A percentile compares a stretch with the other conserved stretches of the same genome.
Conservation (phyloP, 2,329 filamentous ascomycete genomes). For the Fonsecaea pugnacius region DNA sequence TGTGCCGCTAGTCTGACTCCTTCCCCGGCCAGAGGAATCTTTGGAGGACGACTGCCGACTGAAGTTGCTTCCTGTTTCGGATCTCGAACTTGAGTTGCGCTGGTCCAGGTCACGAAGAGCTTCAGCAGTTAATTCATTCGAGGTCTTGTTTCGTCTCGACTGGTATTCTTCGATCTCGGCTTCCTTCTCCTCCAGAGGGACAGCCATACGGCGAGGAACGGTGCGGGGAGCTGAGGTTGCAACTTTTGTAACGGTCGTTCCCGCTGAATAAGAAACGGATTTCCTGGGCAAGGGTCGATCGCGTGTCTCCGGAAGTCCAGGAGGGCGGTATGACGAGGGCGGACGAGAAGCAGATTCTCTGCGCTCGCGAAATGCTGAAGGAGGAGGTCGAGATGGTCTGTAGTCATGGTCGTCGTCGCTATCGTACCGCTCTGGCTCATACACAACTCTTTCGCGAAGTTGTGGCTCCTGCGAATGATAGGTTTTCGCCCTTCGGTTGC, state of each 20-base stretch:
- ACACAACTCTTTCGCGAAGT: slow-evolving; percentile 17
- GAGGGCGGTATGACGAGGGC: slow-evolving; percentile 30
- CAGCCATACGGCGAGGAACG: slow-evolving; percentile 19
- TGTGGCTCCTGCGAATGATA: slow-evolving; percentile 26
- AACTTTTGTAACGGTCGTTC: slow-evolving; percentile 21
- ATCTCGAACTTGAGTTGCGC: slow-evolving; percentile 29
- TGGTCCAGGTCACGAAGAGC: slow-evolving; percentile 33
- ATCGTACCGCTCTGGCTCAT: slow-evolving; percentile 24
- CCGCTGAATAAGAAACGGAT: slow-evolving; percentile 29
- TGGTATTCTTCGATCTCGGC: slow-evolving; percentile 33
- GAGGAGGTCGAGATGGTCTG: slow-evolving; percentile 21
- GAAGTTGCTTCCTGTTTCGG: slow-evolving; percentile 36
- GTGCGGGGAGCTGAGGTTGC: slow-evolving; percentile 17
- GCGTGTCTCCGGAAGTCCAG: slow-evolving; percentile 15
- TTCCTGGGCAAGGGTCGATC: slow-evolving; percentile 30
- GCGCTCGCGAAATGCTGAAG: slow-evolving; percentile 20
- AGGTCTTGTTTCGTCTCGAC: slow-evolving; percentile 26
- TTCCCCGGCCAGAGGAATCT: slow-evolving; percentile 34
- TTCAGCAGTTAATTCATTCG: slow-evolving; percentile 32
- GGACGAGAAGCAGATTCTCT: slow-evolving; percentile 33
- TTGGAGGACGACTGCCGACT: slow-evolving; percentile 37
- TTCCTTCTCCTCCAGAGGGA: slow-evolving; percentile 30
- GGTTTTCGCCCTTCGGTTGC: slow-evolving; percentile 30
- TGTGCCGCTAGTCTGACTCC: slow-evolving; percentile 26
- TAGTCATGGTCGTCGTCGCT: slow-evolving; percentile 25